Evolutionary conservation across 1,284 basidiomycete genomes (phyloP).

Genomic region (Ceratobasidium sp.): DNA sequence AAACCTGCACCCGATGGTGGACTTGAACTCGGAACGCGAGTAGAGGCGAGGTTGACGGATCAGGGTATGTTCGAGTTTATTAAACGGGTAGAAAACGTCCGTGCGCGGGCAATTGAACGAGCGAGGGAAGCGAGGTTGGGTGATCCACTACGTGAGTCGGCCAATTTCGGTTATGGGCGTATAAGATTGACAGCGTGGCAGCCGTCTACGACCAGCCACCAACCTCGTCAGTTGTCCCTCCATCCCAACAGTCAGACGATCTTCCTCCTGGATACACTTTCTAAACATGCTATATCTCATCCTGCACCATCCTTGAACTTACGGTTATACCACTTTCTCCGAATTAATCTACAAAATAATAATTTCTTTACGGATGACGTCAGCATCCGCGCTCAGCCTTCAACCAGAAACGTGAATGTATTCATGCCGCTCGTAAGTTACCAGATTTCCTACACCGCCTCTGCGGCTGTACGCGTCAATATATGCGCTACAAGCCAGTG

Average conservation of each 20-base stretch:
- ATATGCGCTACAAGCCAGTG: too few relatives aligned
- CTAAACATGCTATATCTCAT: not conserved
- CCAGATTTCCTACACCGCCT: too few relatives aligned
- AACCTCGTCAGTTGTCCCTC: not conserved
- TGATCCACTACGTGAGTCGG: constrained; percentile 71
- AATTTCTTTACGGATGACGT: too few relatives aligned
- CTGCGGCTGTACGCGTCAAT: too few relatives aligned
- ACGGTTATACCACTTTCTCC: not conserved
- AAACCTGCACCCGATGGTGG: constrained; percentile 75
- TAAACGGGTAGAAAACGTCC: constrained; percentile 76
- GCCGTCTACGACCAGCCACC: constrained; percentile 15
- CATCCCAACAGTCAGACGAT: not conserved
- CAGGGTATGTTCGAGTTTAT: constrained; percentile 79
- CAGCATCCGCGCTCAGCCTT: too few relatives aligned
- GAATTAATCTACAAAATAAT: not conserved
- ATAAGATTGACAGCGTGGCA: not conserved
- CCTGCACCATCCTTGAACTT: not conserved
- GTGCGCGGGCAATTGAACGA: constrained; percentile 80
- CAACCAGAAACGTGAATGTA: too few relatives aligned
- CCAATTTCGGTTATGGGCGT: not conserved
- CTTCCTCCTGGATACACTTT: constrained; percentile 13
- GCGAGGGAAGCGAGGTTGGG: constrained; percentile 72
- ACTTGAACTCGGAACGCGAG: constrained; percentile 70
- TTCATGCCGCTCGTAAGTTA: too few relatives aligned
- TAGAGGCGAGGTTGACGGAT: constrained; percentile 76